Evolutionary conservation across 768 basidiomycete species (phyloP).

Genomic region (Termitomyces eurrhizus): DNA sequence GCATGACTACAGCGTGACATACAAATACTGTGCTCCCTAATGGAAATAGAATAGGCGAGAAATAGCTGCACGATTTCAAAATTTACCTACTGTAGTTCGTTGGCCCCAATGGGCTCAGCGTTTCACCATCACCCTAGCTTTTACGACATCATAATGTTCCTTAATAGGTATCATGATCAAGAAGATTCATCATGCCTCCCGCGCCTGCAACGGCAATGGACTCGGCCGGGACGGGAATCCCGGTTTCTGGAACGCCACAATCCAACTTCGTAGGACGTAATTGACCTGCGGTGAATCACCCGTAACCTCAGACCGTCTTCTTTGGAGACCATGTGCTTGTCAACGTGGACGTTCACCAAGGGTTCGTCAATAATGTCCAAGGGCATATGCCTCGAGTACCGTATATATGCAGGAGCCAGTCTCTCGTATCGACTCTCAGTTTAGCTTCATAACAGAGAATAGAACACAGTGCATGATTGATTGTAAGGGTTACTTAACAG

Average conservation of each 20-base stretch:
- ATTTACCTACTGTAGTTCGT: background rate
- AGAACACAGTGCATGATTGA: background rate
- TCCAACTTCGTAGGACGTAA: slow-evolving; percentile 1
- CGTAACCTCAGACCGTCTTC: background rate
- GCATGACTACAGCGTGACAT: background rate
- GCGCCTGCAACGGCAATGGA: background rate
- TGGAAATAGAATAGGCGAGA: background rate
- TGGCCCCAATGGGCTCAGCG: background rate
- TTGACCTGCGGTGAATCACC: background rate
- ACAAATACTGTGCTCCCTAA: background rate
- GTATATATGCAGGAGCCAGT: too few relatives aligned
- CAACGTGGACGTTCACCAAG: background rate
- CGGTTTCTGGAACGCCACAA: slow-evolving; percentile 5
- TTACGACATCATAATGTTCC: background rate
- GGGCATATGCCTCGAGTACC: background rate
- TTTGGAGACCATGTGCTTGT: background rate
- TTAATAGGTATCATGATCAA: background rate
- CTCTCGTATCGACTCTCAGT: background rate
- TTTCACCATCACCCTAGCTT: background rate
- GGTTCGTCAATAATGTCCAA: background rate
- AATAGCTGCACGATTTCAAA: background rate
- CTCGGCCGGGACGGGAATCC: background rate
- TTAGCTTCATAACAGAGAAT: too few relatives aligned
- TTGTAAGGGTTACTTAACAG: background rate
- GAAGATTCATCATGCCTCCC: background rate